Percentiles rank a stretch among this genome's conserved stretches.
Conservation (phyloP, 1,139 yeast genomes). For the Yamadazyma triangularis region DNA sequence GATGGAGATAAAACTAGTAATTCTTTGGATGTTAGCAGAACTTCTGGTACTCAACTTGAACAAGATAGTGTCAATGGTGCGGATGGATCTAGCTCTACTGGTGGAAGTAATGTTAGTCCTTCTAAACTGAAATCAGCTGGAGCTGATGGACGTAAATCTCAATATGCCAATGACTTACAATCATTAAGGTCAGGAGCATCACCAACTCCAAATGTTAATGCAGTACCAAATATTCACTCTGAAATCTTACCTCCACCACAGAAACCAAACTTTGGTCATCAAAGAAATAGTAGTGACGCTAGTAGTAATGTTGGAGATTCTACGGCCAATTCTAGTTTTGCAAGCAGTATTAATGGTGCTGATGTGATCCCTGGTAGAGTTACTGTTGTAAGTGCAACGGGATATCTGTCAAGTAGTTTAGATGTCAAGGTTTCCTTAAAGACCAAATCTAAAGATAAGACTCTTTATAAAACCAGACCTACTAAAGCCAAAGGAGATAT, state of each 20-base stretch:
- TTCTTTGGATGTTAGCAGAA: not conserved
- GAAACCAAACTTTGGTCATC: conserved; percentile 20
- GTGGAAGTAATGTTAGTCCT: conserved; percentile 6
- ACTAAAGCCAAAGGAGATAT: conserved; percentile 36
- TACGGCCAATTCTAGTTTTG: conserved; percentile 30
- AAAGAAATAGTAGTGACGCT: conserved; percentile 23
- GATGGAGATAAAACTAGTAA: conserved; percentile 3
- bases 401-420: conserved; percentile 26
- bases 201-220: conserved; percentile 12
- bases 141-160: conserved; percentile 9
- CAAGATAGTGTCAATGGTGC: not conserved
- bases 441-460: conserved; percentile 51
- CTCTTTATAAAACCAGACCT: conserved; percentile 61
- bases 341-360: conserved; percentile 33
- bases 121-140: conserved; percentile 4
- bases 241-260: conserved; percentile 42
- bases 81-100: conserved; percentile 5
- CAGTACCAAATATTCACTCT: conserved; percentile 32
- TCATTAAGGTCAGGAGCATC: conserved; percentile 20
- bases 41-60: not conserved
- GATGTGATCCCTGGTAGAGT: conserved; percentile 52
- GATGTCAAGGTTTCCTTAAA: conserved; percentile 52
- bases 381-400: conserved; percentile 41
- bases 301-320: conserved; percentile 31
- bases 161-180: conserved; percentile 19